Percentiles rank a stretch among this genome's conserved stretches.
Conservation (phyloP, 2,329 filamentous ascomycete genomes). For the Coniochaeta hoffmannii region DNA sequence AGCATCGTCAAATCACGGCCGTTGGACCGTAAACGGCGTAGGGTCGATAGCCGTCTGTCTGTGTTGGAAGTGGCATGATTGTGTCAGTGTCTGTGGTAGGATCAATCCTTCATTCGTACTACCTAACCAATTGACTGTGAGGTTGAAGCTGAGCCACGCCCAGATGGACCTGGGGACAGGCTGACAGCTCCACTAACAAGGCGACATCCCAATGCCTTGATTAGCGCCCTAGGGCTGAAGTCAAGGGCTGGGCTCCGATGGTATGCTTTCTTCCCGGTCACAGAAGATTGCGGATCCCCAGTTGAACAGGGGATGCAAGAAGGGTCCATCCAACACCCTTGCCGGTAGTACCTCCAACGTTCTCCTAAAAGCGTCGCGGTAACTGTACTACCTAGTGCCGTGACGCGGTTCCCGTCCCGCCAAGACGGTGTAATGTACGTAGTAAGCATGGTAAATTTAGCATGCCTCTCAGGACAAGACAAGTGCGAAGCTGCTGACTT, state of each 20-base stretch:
- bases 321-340: too few relatives aligned
- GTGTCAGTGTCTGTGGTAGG: too few relatives aligned
- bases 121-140: neutral
- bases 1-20: neutral
- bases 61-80: too few relatives aligned
- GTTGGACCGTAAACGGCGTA: neutral
- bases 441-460: neutral
- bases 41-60: neutral
- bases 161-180: neutral
- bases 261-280: too few relatives aligned
- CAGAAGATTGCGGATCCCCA: neutral
- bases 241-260: neutral
- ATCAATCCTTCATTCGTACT: neutral
- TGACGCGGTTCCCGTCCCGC: too few relatives aligned
- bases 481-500: too few relatives aligned
- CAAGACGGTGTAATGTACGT: too few relatives aligned
- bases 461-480: neutral
- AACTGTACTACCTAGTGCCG: too few relatives aligned
- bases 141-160: neutral
- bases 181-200: neutral
- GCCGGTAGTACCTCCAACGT: too few relatives aligned
- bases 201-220: neutral
- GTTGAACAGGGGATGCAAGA: neutral
- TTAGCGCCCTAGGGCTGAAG: neutral
- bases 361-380: too few relatives aligned